phyloP scores from a whole-genome alignment of 2,329 filamentous ascomycete genomes.

The Beauveria australis region DNA sequence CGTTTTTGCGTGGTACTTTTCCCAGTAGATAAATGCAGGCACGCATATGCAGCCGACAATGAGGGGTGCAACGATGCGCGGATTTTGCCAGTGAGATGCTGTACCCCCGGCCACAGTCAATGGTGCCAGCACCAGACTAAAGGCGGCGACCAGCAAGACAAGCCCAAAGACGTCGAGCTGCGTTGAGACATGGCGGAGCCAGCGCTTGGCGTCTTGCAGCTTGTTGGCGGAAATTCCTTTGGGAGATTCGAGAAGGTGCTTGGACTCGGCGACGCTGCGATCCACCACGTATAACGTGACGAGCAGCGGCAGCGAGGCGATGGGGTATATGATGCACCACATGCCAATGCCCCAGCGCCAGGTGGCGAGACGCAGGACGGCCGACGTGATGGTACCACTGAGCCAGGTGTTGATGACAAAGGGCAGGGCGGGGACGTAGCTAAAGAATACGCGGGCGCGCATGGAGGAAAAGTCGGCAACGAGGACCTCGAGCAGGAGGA shows the following conservation, averaged over 20 bases:
- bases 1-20: slow-evolving; percentile 35
- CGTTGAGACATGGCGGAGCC: slow-evolving; percentile 39
- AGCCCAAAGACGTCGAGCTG: slow-evolving; percentile 46
- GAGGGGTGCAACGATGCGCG: slow-evolving; percentile 42
- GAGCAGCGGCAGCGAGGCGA: slow-evolving; percentile 47
- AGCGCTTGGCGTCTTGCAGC: not conserved
- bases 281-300: slow-evolving; percentile 29
- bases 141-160: slow-evolving; percentile 34
- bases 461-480: slow-evolving; percentile 54
- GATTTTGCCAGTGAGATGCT: slow-evolving; percentile 38
- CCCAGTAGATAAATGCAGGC: slow-evolving; percentile 45
- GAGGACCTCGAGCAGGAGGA: slow-evolving; percentile 52
- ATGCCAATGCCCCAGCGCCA: slow-evolving; percentile 60
- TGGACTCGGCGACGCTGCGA: slow-evolving; percentile 13
- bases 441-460: slow-evolving; percentile 51
- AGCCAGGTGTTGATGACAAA: slow-evolving; percentile 58
- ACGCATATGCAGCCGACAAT: slow-evolving; percentile 41
- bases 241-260: not conserved
- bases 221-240: not conserved
- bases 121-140: slow-evolving; percentile 40
- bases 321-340: slow-evolving; percentile 54
- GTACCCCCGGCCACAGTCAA: slow-evolving; percentile 47
- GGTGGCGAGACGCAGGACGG: slow-evolving; percentile 39
- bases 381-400: slow-evolving; percentile 45
- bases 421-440: slow-evolving; percentile 51